Evolutionary conservation across 2,329 filamentous ascomycete species (phyloP), one percentile per base, ranked within the genome.

Genomic region (Colletotrichum tanaceti): DNA sequence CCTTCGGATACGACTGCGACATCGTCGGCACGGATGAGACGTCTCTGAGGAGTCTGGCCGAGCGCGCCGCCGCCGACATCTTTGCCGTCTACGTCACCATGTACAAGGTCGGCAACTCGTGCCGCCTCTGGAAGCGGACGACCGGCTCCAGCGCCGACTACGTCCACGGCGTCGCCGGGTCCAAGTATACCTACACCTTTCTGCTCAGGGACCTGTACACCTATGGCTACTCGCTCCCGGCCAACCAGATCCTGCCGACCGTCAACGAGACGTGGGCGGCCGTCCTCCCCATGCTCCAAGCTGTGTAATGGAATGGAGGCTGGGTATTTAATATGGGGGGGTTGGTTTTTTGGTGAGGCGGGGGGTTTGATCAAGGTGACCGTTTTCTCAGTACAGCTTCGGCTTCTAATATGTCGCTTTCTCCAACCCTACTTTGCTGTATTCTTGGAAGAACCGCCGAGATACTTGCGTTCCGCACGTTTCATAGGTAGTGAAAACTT

Each of bases 131-230:
- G 0, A 73, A 73, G 18, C 67, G 69, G 0, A 73, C 71, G 2
- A 73, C 73, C 1, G 73, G 73, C 5, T 70, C 71, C 54, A 72
- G 71, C 7, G 68, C 71, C 13, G 73, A 73, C 61, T 74, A 73
- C 57, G 53, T 72, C 20, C 67, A 70, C 44, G 72, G 65, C 6
- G 71, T 72, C 18, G 72, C 58, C 46, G 70, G 70, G 46, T 63
- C 66, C 7, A 71, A 58, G 13, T 72, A 72, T 16, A 71, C 70
- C 0, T 72, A 71, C 46, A 72, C 71, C 0, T 18, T 72, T 1
- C 66, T 71, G 35, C 38, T 72, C 3, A 61, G 70, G 6, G 71
- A 72, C n/a, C 43, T 39, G n/a, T 66, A 66, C 2, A 52, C 53
- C 2, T 70, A 70, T 22, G 71, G 71, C 16, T 71, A 70, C 43